Conservation (phyloP, 106 monocot species). For the Ottelia alismoides region DNA sequence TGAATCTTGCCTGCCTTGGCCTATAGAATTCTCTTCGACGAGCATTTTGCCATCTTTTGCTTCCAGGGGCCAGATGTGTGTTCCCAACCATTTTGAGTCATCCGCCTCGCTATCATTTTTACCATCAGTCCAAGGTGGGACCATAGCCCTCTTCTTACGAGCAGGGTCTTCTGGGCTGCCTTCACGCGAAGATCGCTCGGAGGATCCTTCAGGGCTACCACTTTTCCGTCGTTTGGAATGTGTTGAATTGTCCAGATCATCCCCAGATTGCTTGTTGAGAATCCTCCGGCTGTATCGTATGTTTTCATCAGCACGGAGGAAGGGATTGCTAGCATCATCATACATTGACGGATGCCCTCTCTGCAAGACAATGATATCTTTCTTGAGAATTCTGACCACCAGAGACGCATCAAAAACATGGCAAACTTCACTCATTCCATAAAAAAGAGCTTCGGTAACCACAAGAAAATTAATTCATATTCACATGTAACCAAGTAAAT, state of each 20-base stretch:
- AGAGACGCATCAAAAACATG: no score
- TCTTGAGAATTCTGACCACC: no score
- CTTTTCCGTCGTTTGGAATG: conserved; percentile 2
- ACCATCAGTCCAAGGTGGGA: conserved; percentile 32
- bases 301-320: neutral
- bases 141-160: conserved; percentile 23
- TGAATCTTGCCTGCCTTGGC: conserved; percentile 34
- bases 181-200: conserved; percentile 2
- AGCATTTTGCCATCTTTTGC: conserved; percentile 4
- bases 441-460: no score
- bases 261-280: conserved; percentile 4
- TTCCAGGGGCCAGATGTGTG: conserved; percentile 52
- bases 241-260: neutral
- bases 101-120: conserved; percentile 12
- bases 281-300: conserved; percentile 28
- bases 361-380: no score
- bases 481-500: no score
- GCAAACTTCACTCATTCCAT: no score
- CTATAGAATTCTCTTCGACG: conserved; percentile 10
- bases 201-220: conserved; percentile 3
- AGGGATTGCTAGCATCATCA: conserved; percentile 6
- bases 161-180: conserved; percentile 11
- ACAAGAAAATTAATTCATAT: no score
- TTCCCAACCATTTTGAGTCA: conserved; percentile 64
- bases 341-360: conserved; percentile 22